Base-by-base conservation (phyloP, 441 rosid genomes). In the Jatropha multifida region DNA sequence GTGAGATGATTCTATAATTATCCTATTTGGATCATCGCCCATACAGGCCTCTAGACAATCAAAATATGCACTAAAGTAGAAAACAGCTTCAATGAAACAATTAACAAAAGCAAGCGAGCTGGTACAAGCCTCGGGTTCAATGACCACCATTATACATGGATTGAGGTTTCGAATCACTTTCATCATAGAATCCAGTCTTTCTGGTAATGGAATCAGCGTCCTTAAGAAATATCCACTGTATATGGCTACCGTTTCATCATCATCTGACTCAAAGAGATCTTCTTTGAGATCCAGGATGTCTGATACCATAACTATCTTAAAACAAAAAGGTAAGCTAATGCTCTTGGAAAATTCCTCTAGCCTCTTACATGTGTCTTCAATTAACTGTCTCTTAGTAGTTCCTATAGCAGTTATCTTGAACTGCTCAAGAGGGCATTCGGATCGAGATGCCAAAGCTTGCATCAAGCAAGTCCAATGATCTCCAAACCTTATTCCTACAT, bases 381-480 rank as follows among this genome's bases (percentile, higher is more conserved):
- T 58, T 12, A 54, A 4, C 2, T 82, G 65, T 49, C 77, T 78
- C 11, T 42, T 51, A 4, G n/a, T 55, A 42, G 81, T 79, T 44
- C 85, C 84, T 10, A 85, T 27, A 9, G 90, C 86, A 3, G 86
- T 84, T 17, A 88, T 84, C 77, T 83, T 89, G n/a, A 86, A 76
- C 62, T 80, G 84, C 79, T 84, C 82, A 26, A 86, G 13, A 2
- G 81, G 81, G 23, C 23, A 65, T 17, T 69, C 80, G 9, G 71
- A 14, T 37, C 76, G 77, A 8, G 81, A 77, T 3, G 74, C 78
- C 17, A 87, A 82, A 65, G 88, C 88, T 80, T 84, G 89, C 88
- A 90, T 86, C 72, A 90, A 71, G 41, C 74, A 10, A 12, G 88
- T 80, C 88, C 92, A 87, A 10, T 88, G 90, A 40, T 48, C 60